Evolutionary conservation across 2,329 filamentous ascomycete genomes (phyloP).

Genomic region (Phaeosphaeriaceae sp.): DNA sequence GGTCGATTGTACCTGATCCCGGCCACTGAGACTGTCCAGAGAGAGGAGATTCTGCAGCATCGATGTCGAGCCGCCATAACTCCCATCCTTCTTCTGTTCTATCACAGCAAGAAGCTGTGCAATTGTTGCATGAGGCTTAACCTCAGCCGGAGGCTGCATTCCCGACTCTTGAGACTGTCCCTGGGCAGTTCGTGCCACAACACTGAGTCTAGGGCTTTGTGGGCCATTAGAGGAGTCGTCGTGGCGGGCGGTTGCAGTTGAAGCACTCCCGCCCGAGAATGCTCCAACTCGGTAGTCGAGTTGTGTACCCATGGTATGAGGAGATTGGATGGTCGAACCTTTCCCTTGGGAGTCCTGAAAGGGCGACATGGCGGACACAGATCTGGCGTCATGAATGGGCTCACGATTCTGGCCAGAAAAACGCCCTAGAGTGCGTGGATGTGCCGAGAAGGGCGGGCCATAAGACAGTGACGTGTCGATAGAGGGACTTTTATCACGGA

Average conservation of each 20-base stretch:
- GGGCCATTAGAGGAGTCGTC: neutral
- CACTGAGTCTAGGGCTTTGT: neutral
- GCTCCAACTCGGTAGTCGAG: neutral
- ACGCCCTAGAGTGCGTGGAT: neutral
- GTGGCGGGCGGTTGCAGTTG: neutral
- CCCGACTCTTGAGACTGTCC: neutral
- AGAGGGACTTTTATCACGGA: neutral
- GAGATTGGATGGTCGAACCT: neutral
- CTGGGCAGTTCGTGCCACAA: neutral
- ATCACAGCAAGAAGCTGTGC: neutral
- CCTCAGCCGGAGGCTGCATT: neutral
- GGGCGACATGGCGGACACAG: neutral
- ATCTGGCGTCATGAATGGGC: neutral
- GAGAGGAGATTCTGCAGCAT: neutral
- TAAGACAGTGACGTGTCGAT: neutral
- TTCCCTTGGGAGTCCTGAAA: neutral
- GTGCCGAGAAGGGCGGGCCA: neutral
- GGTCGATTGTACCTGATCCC: neutral
- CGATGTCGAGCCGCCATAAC: neutral
- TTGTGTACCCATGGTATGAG: neutral
- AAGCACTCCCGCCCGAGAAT: neutral
- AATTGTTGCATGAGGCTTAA: neutral
- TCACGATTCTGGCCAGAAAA: neutral
- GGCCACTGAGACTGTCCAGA: neutral
- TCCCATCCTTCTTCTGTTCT: neutral